A percentile compares a stretch with the other conserved stretches of the same genome.
Conservation (phyloP, 2,329 filamentous ascomycete genomes). For the Ascochyta viciae-villosae region DNA sequence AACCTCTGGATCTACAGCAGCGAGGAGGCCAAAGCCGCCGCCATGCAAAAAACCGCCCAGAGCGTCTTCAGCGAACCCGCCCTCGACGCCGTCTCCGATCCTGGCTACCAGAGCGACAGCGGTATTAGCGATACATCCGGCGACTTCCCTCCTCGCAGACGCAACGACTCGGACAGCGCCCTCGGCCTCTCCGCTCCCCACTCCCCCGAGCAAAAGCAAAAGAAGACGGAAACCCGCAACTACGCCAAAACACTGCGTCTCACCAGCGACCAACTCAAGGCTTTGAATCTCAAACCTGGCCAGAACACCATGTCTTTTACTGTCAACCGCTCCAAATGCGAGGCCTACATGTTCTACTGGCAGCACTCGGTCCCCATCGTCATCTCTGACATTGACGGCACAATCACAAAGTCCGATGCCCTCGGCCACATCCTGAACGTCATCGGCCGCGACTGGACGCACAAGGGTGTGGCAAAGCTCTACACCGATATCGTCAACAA, state of each 20-base stretch:
- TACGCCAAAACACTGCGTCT: conserved; percentile 96
- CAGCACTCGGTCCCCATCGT: conserved; percentile 89
- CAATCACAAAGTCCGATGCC: conserved; percentile 96
- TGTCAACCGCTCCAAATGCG: conserved; percentile 92
- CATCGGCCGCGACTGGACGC: conserved; percentile 98
- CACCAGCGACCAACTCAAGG: conserved; percentile 94
- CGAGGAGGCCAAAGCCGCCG: conserved; percentile 91
- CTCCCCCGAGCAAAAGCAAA: conserved; percentile 55
- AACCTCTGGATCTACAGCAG: conserved; percentile 99
- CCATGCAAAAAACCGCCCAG: conserved; percentile 68
- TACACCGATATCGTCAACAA: conserved; percentile 96
- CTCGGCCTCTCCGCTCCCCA: conserved; percentile 68
- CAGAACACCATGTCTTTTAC: conserved; percentile 95
- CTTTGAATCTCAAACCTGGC: conserved; percentile 80
- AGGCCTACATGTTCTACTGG: conserved; percentile 94
- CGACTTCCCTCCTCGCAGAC: conserved; percentile 61
- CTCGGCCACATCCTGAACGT: conserved; percentile 94
- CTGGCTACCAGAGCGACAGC: conserved; percentile 93
- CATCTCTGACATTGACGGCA: conserved; percentile 98
- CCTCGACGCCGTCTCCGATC: conserved; percentile 84
- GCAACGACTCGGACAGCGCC: conserved; percentile 74
- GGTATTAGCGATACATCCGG: conserved; percentile 65
- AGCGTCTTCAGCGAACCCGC: conserved; percentile 59
- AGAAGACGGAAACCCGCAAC: conserved; percentile 74
- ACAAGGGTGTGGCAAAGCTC: conserved; percentile 93